Evolutionary conservation across 805 yeast genomes (phyloP).

Genomic region (Starmerella roubikii): DNA sequence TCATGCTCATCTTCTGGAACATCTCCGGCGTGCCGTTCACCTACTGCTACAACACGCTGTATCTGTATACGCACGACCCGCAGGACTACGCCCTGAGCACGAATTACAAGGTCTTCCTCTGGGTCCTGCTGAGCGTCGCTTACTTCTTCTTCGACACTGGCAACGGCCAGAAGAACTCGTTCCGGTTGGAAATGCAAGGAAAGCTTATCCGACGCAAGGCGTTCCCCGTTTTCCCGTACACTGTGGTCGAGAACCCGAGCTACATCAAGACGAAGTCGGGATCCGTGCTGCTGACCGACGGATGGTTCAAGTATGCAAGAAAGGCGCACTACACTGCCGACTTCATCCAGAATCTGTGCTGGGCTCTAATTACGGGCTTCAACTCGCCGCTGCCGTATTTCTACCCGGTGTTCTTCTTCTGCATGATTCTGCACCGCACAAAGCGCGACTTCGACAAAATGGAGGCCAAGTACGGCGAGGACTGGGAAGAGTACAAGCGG

Average conservation of each 20-base stretch:
- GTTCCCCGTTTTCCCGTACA: constrained; percentile 86
- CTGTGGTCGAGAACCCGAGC: constrained; percentile 67
- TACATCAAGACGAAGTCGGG: constrained; percentile 80
- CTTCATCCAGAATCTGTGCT: constrained; percentile 69
- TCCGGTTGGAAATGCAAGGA: constrained; percentile 65
- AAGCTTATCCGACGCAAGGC: constrained; percentile 64
- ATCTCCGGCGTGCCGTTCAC: constrained; percentile 98
- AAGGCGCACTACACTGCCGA: constrained; percentile 94
- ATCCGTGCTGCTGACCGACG: constrained; percentile 71
- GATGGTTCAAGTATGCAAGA: constrained; percentile 90
- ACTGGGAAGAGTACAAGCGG: constrained; percentile 76
- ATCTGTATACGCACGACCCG: constrained; percentile 71
- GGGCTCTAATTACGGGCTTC: constrained; percentile 89
- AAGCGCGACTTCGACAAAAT: constrained; percentile 78
- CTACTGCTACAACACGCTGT: constrained; percentile 86
- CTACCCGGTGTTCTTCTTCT: constrained; percentile 80
- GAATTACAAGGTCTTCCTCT: constrained; percentile 43
- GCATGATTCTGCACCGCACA: constrained; percentile 81
- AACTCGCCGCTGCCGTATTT: constrained; percentile 88
- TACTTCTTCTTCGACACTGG: constrained; percentile 91
- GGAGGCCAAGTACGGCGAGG: constrained; percentile 76
- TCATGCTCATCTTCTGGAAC: constrained; percentile 97
- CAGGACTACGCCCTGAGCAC: constrained; percentile 63
- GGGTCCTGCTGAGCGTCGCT: constrained; percentile 45
- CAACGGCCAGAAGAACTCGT: constrained; percentile 88